These are phyloP conservation scores for Phaeosphaeriaceae sp. DNA, from an alignment of 2,329 filamentous ascomycete species.

Conservation along the genomic window DNA sequence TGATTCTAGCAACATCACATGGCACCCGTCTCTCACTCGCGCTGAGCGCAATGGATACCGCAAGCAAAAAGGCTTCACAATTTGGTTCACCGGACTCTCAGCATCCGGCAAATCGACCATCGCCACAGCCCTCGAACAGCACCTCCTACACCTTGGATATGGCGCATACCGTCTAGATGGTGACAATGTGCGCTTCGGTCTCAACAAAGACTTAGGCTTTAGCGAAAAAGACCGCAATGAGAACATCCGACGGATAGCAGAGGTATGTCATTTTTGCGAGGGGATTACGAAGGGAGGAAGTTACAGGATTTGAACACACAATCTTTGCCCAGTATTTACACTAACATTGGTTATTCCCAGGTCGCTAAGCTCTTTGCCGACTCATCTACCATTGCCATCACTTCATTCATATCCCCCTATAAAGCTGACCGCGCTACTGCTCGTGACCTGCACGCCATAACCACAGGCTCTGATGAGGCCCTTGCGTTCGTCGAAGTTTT, in stretches of 20 bases:
- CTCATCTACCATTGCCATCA: slow-evolving; percentile 83
- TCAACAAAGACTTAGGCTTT: slow-evolving; percentile 98
- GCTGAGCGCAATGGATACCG: slow-evolving; percentile 75
- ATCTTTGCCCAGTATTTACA: slow-evolving; percentile 13
- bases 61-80: slow-evolving; percentile 87
- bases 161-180: slow-evolving; percentile 93
- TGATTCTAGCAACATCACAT: slow-evolving; percentile 78
- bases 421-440: slow-evolving; percentile 83
- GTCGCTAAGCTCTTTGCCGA: slow-evolving; percentile 98
- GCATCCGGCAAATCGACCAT: slow-evolving; percentile 98
- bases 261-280: slow-evolving; percentile 57
- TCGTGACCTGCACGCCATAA: slow-evolving; percentile 75
- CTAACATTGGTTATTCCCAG: slow-evolving; percentile 43
- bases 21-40: slow-evolving; percentile 82
- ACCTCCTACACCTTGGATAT: slow-evolving; percentile 84
- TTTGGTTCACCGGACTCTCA: slow-evolving; percentile 97
- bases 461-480: slow-evolving; percentile 61
- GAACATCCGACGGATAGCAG: slow-evolving; percentile 95
- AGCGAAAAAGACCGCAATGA: slow-evolving; percentile 91
- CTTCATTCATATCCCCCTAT: slow-evolving; percentile 97
- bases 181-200: slow-evolving; percentile 96
- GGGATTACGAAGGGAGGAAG: not conserved
- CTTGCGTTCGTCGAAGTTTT: slow-evolving; percentile 93
- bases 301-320: slow-evolving; percentile 18
- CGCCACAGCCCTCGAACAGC: slow-evolving; percentile 94